phyloP scores from a whole-genome alignment of 495 filamentous ascomycete species.

The Peziza echinospora region DNA sequence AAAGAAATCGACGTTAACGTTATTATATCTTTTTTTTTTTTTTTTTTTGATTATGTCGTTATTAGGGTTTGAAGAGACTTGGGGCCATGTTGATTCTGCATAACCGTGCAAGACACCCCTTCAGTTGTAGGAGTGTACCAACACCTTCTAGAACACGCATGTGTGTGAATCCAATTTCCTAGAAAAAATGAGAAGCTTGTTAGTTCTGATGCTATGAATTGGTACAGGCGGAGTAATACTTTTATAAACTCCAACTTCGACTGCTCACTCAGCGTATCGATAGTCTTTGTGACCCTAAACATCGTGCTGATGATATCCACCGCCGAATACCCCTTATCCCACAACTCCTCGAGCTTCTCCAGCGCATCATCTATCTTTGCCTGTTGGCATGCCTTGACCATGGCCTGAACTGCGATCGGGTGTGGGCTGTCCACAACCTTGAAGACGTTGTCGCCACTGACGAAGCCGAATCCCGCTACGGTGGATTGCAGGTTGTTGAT shows the following conservation, averaged over 20 bases:
- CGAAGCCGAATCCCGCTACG: conserved; percentile 84
- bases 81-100: conserved; percentile 13
- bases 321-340: conserved; percentile 81
- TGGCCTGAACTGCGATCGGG: conserved; percentile 92
- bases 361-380: conserved; percentile 71
- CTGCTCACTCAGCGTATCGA: conserved; percentile 74
- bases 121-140: conserved; percentile 80
- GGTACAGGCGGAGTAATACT: conserved; percentile 2
- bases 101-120: conserved; percentile 71
- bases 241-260: conserved; percentile 87
- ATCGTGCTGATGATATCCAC: conserved; percentile 98
- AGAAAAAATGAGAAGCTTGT: neutral
- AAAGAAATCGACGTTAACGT: too few species aligned
- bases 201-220: neutral
- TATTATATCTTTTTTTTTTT: too few species aligned
- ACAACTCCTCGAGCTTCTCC: conserved; percentile 73
- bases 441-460: conserved; percentile 95
- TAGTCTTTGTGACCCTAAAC: conserved; percentile 95
- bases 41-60: too few species aligned
- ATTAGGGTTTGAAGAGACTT: neutral
- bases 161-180: conserved; percentile 93
- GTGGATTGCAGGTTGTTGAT: conserved; percentile 98
- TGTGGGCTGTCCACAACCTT: conserved; percentile 93
- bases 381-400: conserved; percentile 93
- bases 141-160: conserved; percentile 97